These are phyloP conservation scores for Xylaria sp. DNA, from an alignment of 2,329 filamentous ascomycete species.

Conservation along the genomic window DNA sequence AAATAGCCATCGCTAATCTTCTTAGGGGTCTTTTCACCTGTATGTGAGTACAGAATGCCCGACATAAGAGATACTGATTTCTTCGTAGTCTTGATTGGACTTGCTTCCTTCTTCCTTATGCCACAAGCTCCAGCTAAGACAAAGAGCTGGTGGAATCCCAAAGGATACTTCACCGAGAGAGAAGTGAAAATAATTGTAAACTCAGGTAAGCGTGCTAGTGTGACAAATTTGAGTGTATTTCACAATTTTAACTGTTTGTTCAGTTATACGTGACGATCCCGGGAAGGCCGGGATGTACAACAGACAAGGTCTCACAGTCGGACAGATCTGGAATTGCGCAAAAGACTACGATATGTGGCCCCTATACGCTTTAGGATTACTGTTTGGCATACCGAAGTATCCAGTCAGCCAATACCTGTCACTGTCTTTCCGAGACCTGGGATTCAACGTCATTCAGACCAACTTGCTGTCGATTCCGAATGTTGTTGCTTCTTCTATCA, in stretches of 20 bases:
- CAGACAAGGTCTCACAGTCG: conserved; percentile 58
- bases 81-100: conserved; percentile 59
- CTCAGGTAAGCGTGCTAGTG: conserved; percentile 46
- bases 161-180: conserved; percentile 71
- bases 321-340: conserved; percentile 58
- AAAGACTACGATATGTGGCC: conserved; percentile 66
- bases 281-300: conserved; percentile 63
- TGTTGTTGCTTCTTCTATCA: conserved; percentile 60
- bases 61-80: conserved; percentile 54
- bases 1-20: conserved; percentile 34
- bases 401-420: conserved; percentile 52
- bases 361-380: conserved; percentile 42
- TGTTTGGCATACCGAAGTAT: conserved; percentile 60
- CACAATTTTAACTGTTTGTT: conserved; percentile 29
- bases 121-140: conserved; percentile 72
- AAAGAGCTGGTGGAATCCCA: conserved; percentile 63
- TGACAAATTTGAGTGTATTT: neutral
- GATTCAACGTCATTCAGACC: conserved; percentile 58
- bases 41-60: conserved; percentile 34
- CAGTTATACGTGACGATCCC: conserved; percentile 65
- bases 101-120: conserved; percentile 66
- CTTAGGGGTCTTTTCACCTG: conserved; percentile 50
- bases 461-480: conserved; percentile 65
- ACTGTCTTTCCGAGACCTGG: conserved; percentile 43
- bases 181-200: conserved; percentile 77